Conservation (phyloP, 805 yeast genomes). For the Ogataea henricii region DNA sequence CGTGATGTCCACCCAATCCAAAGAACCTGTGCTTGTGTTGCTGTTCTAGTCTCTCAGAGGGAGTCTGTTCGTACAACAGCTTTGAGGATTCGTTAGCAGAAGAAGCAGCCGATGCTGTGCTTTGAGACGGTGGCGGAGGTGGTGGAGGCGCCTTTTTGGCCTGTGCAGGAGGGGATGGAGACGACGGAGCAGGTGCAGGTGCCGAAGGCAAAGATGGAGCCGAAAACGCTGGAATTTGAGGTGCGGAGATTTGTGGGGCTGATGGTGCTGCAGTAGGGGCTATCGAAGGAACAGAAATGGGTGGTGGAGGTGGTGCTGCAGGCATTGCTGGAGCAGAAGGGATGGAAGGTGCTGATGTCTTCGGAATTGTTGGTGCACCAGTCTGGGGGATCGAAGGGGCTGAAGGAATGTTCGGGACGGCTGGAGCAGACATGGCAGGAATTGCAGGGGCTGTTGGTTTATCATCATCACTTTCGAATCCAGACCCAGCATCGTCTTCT, state of each 20-base stretch:
- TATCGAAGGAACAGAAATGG: constrained; percentile 21
- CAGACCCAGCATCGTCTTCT: constrained; percentile 6
- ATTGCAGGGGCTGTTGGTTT: constrained; percentile 1
- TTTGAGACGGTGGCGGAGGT: constrained; percentile 30
- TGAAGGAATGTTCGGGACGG: background rate
- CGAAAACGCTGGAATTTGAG: constrained; percentile 15
- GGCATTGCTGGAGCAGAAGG: constrained; percentile 24
- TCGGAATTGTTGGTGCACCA: background rate
- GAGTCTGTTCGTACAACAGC: constrained; percentile 26
- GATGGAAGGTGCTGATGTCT: constrained; percentile 11
- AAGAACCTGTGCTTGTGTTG: constrained; percentile 20
- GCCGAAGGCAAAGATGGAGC: constrained; percentile 9
- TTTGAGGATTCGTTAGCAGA: constrained; percentile 1
- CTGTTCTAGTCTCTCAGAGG: constrained; percentile 24
- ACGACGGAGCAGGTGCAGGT: background rate
- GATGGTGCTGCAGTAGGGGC: constrained; percentile 24
- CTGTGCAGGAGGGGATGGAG: constrained; percentile 12
- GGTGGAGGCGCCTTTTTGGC: constrained; percentile 33
- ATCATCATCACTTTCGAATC: constrained; percentile 21
- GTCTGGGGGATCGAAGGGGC: background rate
- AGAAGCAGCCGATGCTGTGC: constrained; percentile 9
- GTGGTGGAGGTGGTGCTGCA: constrained; percentile 24
- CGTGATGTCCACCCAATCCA: constrained; percentile 17
- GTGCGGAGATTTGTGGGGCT: constrained; percentile 13
- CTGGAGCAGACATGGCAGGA: background rate